Percentiles rank a stretch among this genome's conserved stretches.
Conservation (phyloP, 2,329 filamentous ascomycete genomes). For the Ophiostoma australiae region DNA sequence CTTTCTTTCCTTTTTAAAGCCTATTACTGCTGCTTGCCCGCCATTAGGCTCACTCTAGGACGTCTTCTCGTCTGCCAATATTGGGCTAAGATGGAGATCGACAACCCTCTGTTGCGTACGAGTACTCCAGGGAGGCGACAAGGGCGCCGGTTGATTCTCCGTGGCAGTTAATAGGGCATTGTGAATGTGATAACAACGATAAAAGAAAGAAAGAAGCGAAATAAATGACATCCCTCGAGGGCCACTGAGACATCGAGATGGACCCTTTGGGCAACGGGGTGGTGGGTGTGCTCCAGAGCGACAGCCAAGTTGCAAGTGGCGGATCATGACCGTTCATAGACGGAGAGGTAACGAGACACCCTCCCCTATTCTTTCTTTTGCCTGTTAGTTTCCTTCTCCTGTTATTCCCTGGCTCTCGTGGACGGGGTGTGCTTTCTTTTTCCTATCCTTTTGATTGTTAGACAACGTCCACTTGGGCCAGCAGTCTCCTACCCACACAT, state of each 20-base stretch:
- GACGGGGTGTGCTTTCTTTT: background rate
- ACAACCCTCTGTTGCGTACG: constrained; percentile 5
- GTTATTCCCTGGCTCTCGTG: background rate
- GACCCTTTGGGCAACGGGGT: background rate
- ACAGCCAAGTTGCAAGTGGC: constrained; percentile 2
- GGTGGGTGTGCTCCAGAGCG: background rate
- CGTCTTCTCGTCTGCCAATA: background rate
- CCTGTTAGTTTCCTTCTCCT: background rate
- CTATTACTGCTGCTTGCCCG: background rate
- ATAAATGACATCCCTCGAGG: background rate
- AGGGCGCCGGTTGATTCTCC: background rate
- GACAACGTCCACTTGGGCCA: background rate
- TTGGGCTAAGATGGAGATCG: constrained; percentile 8
- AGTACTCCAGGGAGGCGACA: background rate
- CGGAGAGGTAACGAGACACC: background rate
- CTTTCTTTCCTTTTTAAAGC: background rate
- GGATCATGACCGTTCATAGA: background rate
- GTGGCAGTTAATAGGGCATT: background rate
- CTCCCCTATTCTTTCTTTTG: constrained; percentile 5
- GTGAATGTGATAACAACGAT: background rate
- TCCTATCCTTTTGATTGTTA: background rate
- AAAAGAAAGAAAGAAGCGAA: background rate
- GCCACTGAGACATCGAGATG: constrained; percentile 2
- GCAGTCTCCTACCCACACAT: background rate
- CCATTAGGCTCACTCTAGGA: background rate